A percentile compares a stretch with the other conserved stretches of the same genome.
These are phyloP conservation scores for Wickerhamomyces queroliae DNA, from an alignment of 805 yeast genomes.

Conservation along the genomic window DNA sequence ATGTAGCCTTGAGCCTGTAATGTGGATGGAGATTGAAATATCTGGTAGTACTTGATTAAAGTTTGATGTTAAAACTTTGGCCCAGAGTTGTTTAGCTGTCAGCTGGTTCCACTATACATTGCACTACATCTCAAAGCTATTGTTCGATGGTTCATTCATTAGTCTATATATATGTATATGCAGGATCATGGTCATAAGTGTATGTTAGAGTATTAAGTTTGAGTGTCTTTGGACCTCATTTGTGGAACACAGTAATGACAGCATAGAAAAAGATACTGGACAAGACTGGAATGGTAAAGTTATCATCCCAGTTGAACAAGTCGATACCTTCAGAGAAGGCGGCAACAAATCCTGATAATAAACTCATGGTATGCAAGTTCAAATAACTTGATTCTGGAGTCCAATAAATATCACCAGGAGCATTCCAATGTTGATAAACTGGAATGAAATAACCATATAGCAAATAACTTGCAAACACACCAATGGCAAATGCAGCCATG, in stretches of 20 bases:
- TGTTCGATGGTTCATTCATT: no score
- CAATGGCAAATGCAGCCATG: slow-evolving; percentile 74
- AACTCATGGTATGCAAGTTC: slow-evolving; percentile 44
- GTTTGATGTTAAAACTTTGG: no score
- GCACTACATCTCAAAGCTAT: no score
- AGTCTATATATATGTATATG: not conserved
- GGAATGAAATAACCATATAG: slow-evolving; percentile 77
- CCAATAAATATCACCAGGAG: slow-evolving; percentile 61
- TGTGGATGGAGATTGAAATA: no score
- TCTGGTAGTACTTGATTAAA: no score
- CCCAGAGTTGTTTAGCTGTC: no score
- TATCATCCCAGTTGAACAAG: slow-evolving; percentile 77
- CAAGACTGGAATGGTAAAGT: slow-evolving; percentile 87
- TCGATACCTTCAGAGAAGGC: slow-evolving; percentile 84
- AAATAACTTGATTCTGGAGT: slow-evolving; percentile 52
- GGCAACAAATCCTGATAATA: slow-evolving; percentile 74
- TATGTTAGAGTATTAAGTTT: no score
- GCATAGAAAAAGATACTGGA: slow-evolving; percentile 61
- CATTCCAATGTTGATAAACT: slow-evolving; percentile 44
- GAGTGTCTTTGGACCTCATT: slow-evolving; percentile 4
- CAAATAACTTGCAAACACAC: slow-evolving; percentile 57
- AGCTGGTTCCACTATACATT: no score
- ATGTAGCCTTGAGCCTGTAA: no score
- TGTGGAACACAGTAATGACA: slow-evolving; percentile 33
- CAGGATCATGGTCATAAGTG: no score